These are phyloP conservation scores for Furcasterigmium sp. DNA, from an alignment of 2,329 filamentous ascomycete species.

Conservation along the genomic window DNA sequence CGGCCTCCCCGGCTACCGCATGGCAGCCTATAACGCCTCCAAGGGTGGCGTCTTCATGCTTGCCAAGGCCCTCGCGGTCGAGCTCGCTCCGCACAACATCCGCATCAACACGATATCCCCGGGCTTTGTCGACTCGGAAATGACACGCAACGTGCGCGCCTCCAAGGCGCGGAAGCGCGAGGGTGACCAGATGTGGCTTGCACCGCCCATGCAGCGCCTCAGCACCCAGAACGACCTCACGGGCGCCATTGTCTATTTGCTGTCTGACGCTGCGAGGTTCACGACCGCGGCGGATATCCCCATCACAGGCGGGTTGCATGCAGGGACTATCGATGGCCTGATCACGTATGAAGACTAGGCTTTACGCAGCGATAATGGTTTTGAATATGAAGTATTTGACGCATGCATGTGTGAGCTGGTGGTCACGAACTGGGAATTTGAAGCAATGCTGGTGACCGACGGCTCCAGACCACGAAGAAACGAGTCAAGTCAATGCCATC, in stretches of 20 bases:
- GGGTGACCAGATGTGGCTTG: slow-evolving; percentile 29
- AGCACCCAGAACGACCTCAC: slow-evolving; percentile 36
- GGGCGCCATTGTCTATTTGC: slow-evolving; percentile 33
- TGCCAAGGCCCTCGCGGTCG: slow-evolving; percentile 29
- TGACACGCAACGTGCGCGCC: slow-evolving; percentile 24
- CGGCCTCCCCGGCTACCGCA: slow-evolving; percentile 26
- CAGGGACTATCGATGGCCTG: slow-evolving; percentile 28
- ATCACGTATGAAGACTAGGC: slow-evolving; percentile 22
- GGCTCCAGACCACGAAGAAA: too few relatives aligned
- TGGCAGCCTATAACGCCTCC: slow-evolving; percentile 36
- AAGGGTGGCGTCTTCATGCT: slow-evolving; percentile 36
- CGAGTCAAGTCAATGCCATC: too few relatives aligned
- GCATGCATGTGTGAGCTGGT: too few relatives aligned
- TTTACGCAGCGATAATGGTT: too few relatives aligned
- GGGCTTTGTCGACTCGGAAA: slow-evolving; percentile 30
- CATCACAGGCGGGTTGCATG: slow-evolving; percentile 36
- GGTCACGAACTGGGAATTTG: too few relatives aligned
- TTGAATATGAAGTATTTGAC: too few relatives aligned
- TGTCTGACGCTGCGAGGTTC: slow-evolving; percentile 36
- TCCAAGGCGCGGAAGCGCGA: slow-evolving; percentile 23
- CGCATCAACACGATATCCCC: slow-evolving; percentile 32
- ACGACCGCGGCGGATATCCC: slow-evolving; percentile 38
- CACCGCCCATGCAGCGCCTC: slow-evolving; percentile 30
- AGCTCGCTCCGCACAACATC: slow-evolving; percentile 28
- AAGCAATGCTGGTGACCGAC: too few relatives aligned